phyloP scores from a whole-genome alignment of 2,329 filamentous ascomycete species.

The Ramularia endophylla region DNA sequence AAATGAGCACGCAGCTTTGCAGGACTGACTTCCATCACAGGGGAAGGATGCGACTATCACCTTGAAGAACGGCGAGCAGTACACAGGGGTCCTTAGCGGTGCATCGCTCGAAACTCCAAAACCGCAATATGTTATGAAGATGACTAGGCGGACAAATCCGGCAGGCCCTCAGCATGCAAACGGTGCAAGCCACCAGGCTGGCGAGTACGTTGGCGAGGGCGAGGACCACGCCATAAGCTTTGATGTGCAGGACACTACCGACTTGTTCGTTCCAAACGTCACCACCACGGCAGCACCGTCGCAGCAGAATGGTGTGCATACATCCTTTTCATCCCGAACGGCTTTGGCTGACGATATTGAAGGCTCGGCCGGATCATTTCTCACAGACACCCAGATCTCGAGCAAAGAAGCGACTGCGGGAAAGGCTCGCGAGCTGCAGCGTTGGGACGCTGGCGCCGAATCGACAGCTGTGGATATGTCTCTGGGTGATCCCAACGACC shows the following conservation, averaged over 20 bases:
- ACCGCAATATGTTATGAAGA: conserved; percentile 56
- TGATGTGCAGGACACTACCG: conserved; percentile 54
- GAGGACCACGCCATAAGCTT: conserved; percentile 53
- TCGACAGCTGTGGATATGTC: conserved; percentile 56
- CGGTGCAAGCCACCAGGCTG: conserved; percentile 36
- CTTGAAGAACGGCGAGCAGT: conserved; percentile 56
- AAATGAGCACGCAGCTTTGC: no score
- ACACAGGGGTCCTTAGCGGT: conserved; percentile 55
- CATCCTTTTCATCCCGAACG: background rate
- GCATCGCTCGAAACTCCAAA: conserved; percentile 47
- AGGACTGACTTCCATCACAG: conserved; percentile 32
- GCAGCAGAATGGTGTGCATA: conserved; percentile 50
- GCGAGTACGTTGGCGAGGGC: conserved; percentile 43
- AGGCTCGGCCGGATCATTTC: conserved; percentile 65
- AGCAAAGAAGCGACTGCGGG: conserved; percentile 53
- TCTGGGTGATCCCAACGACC: conserved; percentile 43
- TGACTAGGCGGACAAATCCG: conserved; percentile 51
- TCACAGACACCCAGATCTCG: conserved; percentile 85
- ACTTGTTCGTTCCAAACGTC: conserved; percentile 51
- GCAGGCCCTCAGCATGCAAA: conserved; percentile 38
- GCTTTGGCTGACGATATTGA: conserved; percentile 13
- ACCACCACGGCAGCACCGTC: conserved; percentile 44
- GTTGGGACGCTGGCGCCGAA: conserved; percentile 64
- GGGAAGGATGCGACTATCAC: conserved; percentile 52
- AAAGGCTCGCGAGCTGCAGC: conserved; percentile 70